Evolutionary conservation across 140 eudicot genomes (phyloP), one percentile per base, ranked within the genome.

Genomic region (Flaveria floridana): DNA sequence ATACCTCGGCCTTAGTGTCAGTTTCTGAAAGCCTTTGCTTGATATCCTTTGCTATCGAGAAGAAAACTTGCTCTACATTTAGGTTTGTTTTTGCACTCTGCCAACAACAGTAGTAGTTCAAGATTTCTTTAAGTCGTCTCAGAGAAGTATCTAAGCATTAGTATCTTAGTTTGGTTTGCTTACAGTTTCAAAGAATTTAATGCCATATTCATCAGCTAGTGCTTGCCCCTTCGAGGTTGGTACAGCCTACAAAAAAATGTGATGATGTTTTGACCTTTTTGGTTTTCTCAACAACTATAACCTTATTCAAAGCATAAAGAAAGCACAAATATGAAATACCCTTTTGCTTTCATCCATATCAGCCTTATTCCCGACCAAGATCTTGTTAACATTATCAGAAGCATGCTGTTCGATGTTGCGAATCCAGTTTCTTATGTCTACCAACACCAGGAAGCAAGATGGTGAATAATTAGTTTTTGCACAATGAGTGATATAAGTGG

Each of bases 1-100:
- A 59, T 84, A 89, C 97, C 95, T 91, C 97, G 0, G 90, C 84
- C 88, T 70, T 88, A 30, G 96, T 65, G 83, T 91, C 97, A 6
- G 96, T 79, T 46, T 91, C 97, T 21, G 97, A 85, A 72, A 91
- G 93, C 86, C 97, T 89, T 84, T 91, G 97, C 83, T 91, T 91
- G 41, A 91, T 89, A 80, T 91, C 97, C 82, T 89, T 89, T 14
- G 96, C 97, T 23, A 89, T 84, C 57, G 97, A 91, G 70, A 88
- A 91, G 93, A 91, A 91, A 76, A 91, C 96, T 80, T 91, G 78
- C 82, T 89, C 94, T 76, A 91, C 97, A 20, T 91, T 91, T 44
- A 91, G 91, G 77, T 89, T 91, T 58, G 97, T 91, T 82, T 91
- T 91, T 39, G 97, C 97, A 85, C 97, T 91, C 97, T 91, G 89